Conservation (phyloP, 2,329 filamentous ascomycete species). For the Stylonectria norvegica region DNA sequence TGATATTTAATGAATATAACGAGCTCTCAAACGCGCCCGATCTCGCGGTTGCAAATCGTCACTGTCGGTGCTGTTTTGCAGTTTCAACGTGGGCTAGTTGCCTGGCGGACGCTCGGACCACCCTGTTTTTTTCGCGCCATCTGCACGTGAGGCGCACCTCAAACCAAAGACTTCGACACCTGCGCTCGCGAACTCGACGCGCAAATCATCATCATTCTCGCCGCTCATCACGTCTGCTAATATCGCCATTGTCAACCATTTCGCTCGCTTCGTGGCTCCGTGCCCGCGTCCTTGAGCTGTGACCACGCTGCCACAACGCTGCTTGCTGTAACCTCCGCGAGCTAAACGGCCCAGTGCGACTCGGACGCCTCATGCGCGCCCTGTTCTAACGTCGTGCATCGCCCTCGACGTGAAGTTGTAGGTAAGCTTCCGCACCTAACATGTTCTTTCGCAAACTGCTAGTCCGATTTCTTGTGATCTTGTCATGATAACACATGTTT, state of each 20-base stretch:
- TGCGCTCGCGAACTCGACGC: conserved; percentile 20
- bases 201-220: conserved; percentile 18
- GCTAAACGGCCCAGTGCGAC: conserved; percentile 22
- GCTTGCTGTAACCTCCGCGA: conserved; percentile 16
- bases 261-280: not conserved
- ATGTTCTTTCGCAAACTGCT: conserved; percentile 3
- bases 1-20: too few species aligned
- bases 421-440: conserved; percentile 17
- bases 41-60: conserved; percentile 15
- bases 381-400: conserved; percentile 23
- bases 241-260: conserved; percentile 7
- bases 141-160: conserved; percentile 22
- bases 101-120: conserved; percentile 20
- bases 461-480: conserved; percentile 4
- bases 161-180: conserved; percentile 18
- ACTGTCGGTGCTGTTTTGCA: conserved; percentile 8
- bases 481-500: too few species aligned
- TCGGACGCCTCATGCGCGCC: conserved; percentile 25
- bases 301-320: too few species aligned
- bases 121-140: conserved; percentile 22
- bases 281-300: not conserved
- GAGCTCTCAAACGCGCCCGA: conserved; percentile 11
- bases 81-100: conserved; percentile 17
- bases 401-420: conserved; percentile 18
- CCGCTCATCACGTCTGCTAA: conserved; percentile 11